Evolutionary conservation across 2,329 filamentous ascomycete species (phyloP).

Genomic region (Phaeosphaeriaceae sp.): DNA sequence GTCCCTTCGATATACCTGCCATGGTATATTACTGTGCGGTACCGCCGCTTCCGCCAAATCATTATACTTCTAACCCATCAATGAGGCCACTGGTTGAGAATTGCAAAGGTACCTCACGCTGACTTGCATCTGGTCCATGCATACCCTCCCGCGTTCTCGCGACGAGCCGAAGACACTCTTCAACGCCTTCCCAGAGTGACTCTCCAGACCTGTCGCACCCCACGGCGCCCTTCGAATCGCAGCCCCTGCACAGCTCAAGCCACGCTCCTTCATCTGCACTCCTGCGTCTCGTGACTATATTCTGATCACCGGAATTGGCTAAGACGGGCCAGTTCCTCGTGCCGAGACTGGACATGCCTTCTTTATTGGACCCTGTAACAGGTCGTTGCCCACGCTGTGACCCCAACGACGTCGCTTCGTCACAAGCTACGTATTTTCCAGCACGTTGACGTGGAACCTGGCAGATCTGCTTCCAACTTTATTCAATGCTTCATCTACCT

Average conservation of each 20-base stretch:
- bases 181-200: conserved; percentile 4
- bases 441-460: conserved; percentile 13
- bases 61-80: neutral
- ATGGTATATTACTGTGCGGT: neutral
- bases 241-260: conserved; percentile 8
- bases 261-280: conserved; percentile 14
- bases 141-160: neutral
- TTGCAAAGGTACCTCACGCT: conserved; percentile 23
- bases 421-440: conserved; percentile 17
- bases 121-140: conserved; percentile 17
- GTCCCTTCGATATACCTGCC: neutral
- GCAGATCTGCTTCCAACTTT: conserved; percentile 19
- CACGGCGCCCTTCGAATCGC: conserved; percentile 12
- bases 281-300: conserved; percentile 25
- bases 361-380: conserved; percentile 40
- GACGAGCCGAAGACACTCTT: neutral
- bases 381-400: conserved; percentile 21
- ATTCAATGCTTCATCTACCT: conserved; percentile 3
- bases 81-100: neutral
- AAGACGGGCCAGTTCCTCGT: conserved; percentile 4
- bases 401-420: conserved; percentile 14
- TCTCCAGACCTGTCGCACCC: conserved; percentile 10
- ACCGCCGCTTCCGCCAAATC: neutral
- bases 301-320: conserved; percentile 22
- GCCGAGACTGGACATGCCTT: neutral